Conservation (phyloP, 306 rosid genomes). For the Benincasa hispida region DNA sequence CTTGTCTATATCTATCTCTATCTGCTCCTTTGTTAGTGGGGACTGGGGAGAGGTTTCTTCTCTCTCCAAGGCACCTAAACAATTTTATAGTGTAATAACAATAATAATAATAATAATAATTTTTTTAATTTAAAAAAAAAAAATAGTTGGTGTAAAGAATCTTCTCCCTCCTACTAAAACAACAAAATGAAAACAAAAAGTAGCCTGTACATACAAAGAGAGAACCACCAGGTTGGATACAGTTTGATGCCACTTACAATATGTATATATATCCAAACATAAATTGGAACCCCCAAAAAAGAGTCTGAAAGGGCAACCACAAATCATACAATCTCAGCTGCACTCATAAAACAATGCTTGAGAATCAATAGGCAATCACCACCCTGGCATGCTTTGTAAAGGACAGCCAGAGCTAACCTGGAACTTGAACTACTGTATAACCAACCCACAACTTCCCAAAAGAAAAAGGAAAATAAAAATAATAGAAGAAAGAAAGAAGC, state of each 20-base stretch:
- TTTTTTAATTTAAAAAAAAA: background rate
- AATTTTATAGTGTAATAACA: background rate
- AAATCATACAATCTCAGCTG: constrained; percentile 10
- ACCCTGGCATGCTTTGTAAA: background rate
- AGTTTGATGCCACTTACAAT: constrained; percentile 1
- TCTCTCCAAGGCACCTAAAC: background rate
- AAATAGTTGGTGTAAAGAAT: background rate
- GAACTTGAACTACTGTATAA: background rate
- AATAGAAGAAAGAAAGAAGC: background rate
- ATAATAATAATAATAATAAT: too few relatives aligned
- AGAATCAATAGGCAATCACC: background rate
- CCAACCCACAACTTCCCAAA: background rate
- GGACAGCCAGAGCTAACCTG: background rate
- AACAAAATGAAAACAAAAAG: background rate
- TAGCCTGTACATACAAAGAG: background rate
- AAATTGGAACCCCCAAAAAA: background rate
- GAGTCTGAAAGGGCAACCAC: background rate
- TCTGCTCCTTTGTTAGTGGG: background rate
- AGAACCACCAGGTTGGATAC: background rate
- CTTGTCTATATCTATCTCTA: too few relatives aligned
- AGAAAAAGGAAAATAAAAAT: background rate
- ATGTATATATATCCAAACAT: background rate
- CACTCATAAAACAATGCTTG: constrained; percentile 14
- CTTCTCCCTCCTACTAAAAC: background rate
- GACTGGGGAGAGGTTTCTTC: background rate